Evolutionary conservation across 1,284 basidiomycete species (phyloP).

Genomic region (Trichosporon sp.): DNA sequence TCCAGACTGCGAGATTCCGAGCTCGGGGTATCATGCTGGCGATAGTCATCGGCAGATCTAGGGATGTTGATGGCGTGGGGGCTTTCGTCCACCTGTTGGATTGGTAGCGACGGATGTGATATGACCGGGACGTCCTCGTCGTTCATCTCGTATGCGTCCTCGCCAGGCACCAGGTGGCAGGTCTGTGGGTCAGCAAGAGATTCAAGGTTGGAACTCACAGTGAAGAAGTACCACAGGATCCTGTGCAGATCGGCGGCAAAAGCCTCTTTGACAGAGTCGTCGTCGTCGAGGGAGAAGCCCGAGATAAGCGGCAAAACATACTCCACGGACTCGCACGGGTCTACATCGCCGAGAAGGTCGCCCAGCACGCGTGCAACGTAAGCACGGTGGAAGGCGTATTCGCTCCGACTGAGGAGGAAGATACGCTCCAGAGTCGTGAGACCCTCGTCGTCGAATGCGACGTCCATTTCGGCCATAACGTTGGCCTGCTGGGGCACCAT

Average conservation of each 20-base stretch:
- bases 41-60: neutral
- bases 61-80: neutral
- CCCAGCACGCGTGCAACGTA: slow-evolving; percentile 79
- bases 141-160: slow-evolving; percentile 6
- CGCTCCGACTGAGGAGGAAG: slow-evolving; percentile 85
- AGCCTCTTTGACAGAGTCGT: slow-evolving; percentile 86
- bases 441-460: slow-evolving; percentile 58
- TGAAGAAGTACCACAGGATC: slow-evolving; percentile 93
- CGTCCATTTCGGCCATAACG: slow-evolving; percentile 32
- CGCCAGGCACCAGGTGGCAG: slow-evolving; percentile 24
- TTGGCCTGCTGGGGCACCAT: slow-evolving; percentile 28
- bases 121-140: neutral
- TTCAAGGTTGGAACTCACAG: slow-evolving; percentile 51
- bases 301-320: slow-evolving; percentile 89
- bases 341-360: slow-evolving; percentile 66
- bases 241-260: slow-evolving; percentile 75
- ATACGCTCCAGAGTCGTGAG: slow-evolving; percentile 85
- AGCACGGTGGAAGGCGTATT: slow-evolving; percentile 73
- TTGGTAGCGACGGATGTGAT: neutral
- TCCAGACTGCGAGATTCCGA: neutral
- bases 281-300: slow-evolving; percentile 81
- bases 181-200: slow-evolving; percentile 27
- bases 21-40: neutral
- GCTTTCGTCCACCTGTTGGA: neutral
- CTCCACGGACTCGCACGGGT: slow-evolving; percentile 83